Base-by-base conservation (phyloP, 2,329 filamentous ascomycete species). In the Shiraia sp. region DNA sequence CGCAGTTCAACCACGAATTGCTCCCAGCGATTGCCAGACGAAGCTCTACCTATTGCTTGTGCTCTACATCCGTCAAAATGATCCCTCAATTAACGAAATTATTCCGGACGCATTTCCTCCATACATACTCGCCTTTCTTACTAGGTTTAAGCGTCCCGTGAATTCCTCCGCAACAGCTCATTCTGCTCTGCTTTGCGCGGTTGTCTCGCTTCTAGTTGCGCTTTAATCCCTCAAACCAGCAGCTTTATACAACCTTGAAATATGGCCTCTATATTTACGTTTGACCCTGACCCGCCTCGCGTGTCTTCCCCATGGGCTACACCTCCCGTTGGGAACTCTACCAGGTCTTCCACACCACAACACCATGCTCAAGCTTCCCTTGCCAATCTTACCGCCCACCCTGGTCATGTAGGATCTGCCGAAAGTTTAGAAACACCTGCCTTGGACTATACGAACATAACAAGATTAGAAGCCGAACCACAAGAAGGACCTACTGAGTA, bases 191-290 rank as follows among this genome's bases (percentile, higher is more conserved):
- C 19, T 16, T 19, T 36, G 30, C 13, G 27, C 8, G 10, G n/a
- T n/a, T n/a, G n/a, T n/a, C n/a, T n/a, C n/a, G n/a, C n/a, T n/a
- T n/a, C n/a, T n/a, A n/a, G n/a, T n/a, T n/a, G n/a, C n/a, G n/a
- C n/a, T n/a, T 32, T 17, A 13, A n/a, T 15, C 12, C 16, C 15
- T 8, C 6, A 9, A 6, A 23, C 24, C 10, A 12, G 19, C 32
- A 3, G 2, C n/a, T 37, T 12, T 29, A 24, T n/a, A 19, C 24
- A n/a, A 14, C 25, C 28, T 12, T 32, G 29, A 22, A 48, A 27
- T 9, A 95, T 93, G 88, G 92, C 93, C 44, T 96, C 92, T 10
- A 89, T 99, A 55, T 99, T 99, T 68, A 96, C 92, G 0, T 99
- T 88, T 66, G 90, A 96, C 49, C 85, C 89, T 2, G 87, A 96